These are phyloP conservation scores for Solanum peruvianum DNA, from an alignment of 257 asterid genomes.

Conservation along the genomic window DNA sequence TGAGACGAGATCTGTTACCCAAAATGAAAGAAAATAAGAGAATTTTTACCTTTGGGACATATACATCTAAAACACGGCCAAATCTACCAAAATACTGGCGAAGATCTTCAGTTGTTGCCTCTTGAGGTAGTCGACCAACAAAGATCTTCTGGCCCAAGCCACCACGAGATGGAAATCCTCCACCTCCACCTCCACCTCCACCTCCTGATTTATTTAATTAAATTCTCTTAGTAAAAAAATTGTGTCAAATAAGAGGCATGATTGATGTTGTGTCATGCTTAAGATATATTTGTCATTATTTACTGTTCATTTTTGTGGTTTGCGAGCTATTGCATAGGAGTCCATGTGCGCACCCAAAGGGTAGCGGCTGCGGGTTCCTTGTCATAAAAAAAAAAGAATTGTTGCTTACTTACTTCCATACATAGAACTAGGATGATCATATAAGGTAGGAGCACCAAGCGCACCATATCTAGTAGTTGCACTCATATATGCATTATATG, in stretches of 20 bases:
- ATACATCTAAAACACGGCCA: constrained; percentile 88
- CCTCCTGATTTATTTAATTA: constrained; percentile 5
- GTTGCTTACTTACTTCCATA: constrained; percentile 71
- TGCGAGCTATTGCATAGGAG: too few species aligned
- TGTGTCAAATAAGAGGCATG: background rate
- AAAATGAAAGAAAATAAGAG: background rate
- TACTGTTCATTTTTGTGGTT: too few species aligned
- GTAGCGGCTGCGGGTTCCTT: too few species aligned
- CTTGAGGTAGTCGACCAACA: constrained; percentile 99
- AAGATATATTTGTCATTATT: background rate
- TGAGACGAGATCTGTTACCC: background rate
- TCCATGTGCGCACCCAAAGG: too few species aligned
- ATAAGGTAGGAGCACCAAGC: constrained; percentile 93
- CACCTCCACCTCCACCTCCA: constrained; percentile 49
- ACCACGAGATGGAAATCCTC: constrained; percentile 48
- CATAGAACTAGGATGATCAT: constrained; percentile 63
- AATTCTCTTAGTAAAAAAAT: background rate
- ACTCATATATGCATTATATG: constrained; percentile 84
- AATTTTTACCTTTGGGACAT: constrained; percentile 80
- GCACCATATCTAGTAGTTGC: constrained; percentile 97
- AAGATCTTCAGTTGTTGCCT: constrained; percentile 88
- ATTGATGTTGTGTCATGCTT: background rate
- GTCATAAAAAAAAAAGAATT: too few species aligned
- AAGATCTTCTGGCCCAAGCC: constrained; percentile 92
- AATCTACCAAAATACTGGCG: constrained; percentile 94